A percentile compares a stretch with the other conserved stretches of the same genome.
phyloP scores from a whole-genome alignment of 257 asterid species.

The Fraxinus excelsior region DNA sequence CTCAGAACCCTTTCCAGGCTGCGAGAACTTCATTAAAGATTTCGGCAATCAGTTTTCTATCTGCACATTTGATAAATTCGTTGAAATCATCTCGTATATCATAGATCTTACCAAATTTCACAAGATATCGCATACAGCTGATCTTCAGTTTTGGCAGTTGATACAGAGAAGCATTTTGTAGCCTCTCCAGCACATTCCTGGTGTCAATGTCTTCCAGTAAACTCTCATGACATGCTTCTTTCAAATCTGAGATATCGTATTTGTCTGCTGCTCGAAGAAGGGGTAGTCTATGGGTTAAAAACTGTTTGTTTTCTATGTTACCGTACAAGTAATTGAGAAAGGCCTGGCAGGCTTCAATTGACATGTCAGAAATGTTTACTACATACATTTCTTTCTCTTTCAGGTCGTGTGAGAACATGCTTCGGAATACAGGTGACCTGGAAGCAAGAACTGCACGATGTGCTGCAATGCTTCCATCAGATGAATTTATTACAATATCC shows the following conservation, averaged over 20 bases:
- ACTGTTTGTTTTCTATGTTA: conserved; percentile 57
- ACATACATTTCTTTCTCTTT: conserved; percentile 75
- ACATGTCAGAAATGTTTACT: conserved; percentile 80
- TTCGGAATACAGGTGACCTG: conserved; percentile 81
- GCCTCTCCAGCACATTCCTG: conserved; percentile 76
- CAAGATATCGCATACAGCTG: conserved; percentile 72
- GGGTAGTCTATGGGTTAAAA: conserved; percentile 63
- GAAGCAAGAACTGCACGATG: conserved; percentile 96
- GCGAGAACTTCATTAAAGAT: conserved; percentile 72
- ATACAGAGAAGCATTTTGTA: conserved; percentile 81
- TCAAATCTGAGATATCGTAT: conserved; percentile 70
- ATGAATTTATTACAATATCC: conserved; percentile 73
- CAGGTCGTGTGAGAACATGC: conserved; percentile 93
- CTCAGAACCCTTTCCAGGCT: conserved; percentile 86
- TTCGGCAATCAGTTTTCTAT: conserved; percentile 69
- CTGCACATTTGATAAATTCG: conserved; percentile 66
- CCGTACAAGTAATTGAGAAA: conserved; percentile 76
- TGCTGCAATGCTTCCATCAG: conserved; percentile 70
- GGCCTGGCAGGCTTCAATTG: conserved; percentile 73
- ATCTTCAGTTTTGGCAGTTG: conserved; percentile 68
- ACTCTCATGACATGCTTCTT: conserved; percentile 86
- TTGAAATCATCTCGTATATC: conserved; percentile 71
- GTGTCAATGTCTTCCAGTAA: conserved; percentile 72
- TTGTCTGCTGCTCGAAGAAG: conserved; percentile 89
- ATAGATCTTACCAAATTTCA: conserved; percentile 81